These are phyloP conservation scores for Fusarium bulbicola DNA, from an alignment of 2,329 filamentous ascomycete genomes.

Conservation along the genomic window DNA sequence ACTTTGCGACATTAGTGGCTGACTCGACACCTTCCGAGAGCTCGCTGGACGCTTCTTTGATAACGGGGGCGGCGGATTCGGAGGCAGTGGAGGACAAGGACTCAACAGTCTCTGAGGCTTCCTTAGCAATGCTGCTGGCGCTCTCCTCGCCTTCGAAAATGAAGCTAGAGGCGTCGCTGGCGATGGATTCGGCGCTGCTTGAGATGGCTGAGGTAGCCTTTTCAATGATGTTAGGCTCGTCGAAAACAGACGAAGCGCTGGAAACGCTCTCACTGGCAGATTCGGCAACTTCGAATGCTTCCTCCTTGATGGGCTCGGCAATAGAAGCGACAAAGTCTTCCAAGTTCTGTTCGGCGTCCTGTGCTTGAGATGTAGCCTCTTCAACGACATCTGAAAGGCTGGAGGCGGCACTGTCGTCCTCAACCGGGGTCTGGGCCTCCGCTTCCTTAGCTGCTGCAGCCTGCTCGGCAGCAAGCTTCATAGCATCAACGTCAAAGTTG, in stretches of 20 bases:
- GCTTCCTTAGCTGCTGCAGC: conserved; percentile 38
- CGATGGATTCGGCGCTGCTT: conserved; percentile 8
- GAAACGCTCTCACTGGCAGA: conserved; percentile 4
- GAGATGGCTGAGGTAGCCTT: conserved; percentile 26
- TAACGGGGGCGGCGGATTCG: conserved; percentile 32
- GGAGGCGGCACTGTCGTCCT: conserved; percentile 38
- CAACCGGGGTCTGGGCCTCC: conserved; percentile 33
- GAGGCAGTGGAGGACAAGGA: conserved; percentile 30
- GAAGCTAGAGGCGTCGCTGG: conserved; percentile 29
- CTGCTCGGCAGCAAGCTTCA: conserved; percentile 65
- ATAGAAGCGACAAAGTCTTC: conserved; percentile 36
- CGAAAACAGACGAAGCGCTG: conserved; percentile 12
- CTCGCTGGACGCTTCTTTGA: conserved; percentile 32
- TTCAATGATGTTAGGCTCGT: conserved; percentile 25
- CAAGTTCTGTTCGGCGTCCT: conserved; percentile 27
- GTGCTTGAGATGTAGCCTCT: conserved; percentile 19
- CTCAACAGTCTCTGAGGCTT: conserved; percentile 27
- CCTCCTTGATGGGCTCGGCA: conserved; percentile 24
- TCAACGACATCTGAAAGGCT: conserved; percentile 20
- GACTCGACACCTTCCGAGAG: conserved; percentile 36
- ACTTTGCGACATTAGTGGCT: conserved; percentile 17
- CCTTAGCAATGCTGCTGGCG: conserved; percentile 19
- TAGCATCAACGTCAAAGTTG: conserved; percentile 77
- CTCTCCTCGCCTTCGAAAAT: conserved; percentile 21
- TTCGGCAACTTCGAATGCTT: conserved; percentile 4